Base-by-base conservation (phyloP, 148 eudicot genomes). In the Spergularia marina region DNA sequence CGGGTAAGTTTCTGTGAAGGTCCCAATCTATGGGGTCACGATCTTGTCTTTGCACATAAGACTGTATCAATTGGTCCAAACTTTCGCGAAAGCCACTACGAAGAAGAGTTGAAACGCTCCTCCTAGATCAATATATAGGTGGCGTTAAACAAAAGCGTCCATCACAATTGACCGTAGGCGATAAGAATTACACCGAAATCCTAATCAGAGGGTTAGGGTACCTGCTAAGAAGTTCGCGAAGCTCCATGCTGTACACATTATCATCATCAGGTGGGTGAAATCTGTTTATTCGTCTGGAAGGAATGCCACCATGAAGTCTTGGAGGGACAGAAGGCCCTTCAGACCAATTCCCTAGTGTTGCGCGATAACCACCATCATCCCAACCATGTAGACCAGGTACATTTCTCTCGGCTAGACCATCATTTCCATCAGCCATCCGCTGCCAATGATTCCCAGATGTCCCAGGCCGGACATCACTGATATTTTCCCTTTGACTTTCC, bases 211-310 rank as follows among this genome's bases (percentile, higher is more conserved):
- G 65, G 55, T 44, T 34, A 34, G 62, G 47, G 75, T 73, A 91
- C 99, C 99, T 89, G 94, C 98, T 87, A 54, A 92, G 76, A 74
- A 95, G 94, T 80, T 95, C 99, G 84, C 97, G 93, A 72, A 95
- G 99, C 85, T 95, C 99, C 97, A 95, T 92, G 82, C 97, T 92
- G 80, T 95, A 92, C 62, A 92, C 97, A 78, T 90, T 92, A 71
- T 92, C 99, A 76, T 92, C 99, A 70, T 89, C 94, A 30, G 97
- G 97, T 67, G 91, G 97, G 74, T 90, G 94, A 81, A 92, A 95
- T 84, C 99, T 85, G 74, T 82, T 83, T 53, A 62, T 71, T 78
- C 94, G 89, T 81, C 98, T 83, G 34, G 74, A 25, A 18, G 96
- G 90, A 76, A 85, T 71, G 69, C 83, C 59, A 60, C 87, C 87